Base-by-base conservation (phyloP, 768 basidiomycete species). In the Guyanaporus albipodus region DNA sequence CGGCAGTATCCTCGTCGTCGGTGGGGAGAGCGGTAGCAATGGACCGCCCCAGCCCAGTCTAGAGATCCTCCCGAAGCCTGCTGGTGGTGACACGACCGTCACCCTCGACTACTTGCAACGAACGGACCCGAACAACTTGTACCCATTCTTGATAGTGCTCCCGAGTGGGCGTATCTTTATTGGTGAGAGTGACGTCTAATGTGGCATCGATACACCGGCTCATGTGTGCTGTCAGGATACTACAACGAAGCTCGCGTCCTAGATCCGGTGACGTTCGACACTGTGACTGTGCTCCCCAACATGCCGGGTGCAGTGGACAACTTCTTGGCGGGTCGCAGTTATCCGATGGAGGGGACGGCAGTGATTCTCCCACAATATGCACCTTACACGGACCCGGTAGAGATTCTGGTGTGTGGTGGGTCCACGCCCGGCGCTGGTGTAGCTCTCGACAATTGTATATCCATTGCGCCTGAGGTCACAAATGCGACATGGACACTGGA, bases 241-340 rank as follows among this genome's bases (percentile, higher is more conserved):
- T 89, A 81, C 68, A 90, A 91, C 51, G 84, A 90, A 63, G 88
- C 87, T 1, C 80, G 87, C 15, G 78, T 90, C 49, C 69, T 90
- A 22, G 76, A 90, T 48, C 80, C 83, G 0, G 69, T 60, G 10
- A 85, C 77, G 1, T 87, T 90, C 52, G 64, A 72, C 18, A 89
- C 87, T 0, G 62, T 80, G 43, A 65, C 65, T 5, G 65, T 69
- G 7, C 64, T 89, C 6, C 88, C 88, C 14, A 87, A 87, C 54
- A 80, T 85, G 52, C 87, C 88, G 0, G 87, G 82, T 0, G 72
- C 82, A 0, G 88, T 90, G 37, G 81, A 79, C 49, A 78, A 83
- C 56, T 82, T 83, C 67, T 64, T 79, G n/a, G 83, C 73, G 11
- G 84, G 88, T 23, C 79, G 89, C 26, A 83, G 82, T 15, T 91